These are phyloP conservation scores for Escallonia herrerae DNA, from an alignment of 129 eudicot genomes.

Conservation along the genomic window DNA sequence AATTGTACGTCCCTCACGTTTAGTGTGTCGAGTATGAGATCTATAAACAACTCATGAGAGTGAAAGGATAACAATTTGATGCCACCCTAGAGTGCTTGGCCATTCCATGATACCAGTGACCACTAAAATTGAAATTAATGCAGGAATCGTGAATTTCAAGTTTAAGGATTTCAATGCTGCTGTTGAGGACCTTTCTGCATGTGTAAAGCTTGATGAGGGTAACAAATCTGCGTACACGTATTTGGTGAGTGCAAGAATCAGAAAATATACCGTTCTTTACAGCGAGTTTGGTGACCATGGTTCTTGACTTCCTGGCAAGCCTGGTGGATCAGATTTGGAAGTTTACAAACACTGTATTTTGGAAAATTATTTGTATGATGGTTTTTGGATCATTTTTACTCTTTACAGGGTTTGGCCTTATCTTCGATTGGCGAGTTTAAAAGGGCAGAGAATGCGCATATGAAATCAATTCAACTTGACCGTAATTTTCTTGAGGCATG, in stretches of 20 bases:
- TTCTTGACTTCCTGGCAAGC: not conserved
- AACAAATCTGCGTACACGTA: slow-evolving; percentile 95
- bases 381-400: slow-evolving; percentile 8
- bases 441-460: slow-evolving; percentile 84
- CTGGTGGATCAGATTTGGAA: slow-evolving; percentile 3
- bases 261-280: slow-evolving; percentile 1
- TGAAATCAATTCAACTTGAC: slow-evolving; percentile 75
- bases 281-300: no score
- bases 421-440: slow-evolving; percentile 80
- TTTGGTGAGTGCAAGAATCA: slow-evolving; percentile 53
- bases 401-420: slow-evolving; percentile 68
- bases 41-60: no score
- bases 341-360: not conserved
- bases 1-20: not conserved
- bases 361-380: not conserved
- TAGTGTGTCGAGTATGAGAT: no score
- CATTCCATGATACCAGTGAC: not conserved
- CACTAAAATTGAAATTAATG: slow-evolving; percentile 21
- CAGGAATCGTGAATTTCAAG: slow-evolving; percentile 96
- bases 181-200: slow-evolving; percentile 73
- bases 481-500: slow-evolving; percentile 74
- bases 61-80: no score
- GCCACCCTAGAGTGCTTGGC: no score
- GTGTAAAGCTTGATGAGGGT: slow-evolving; percentile 72
- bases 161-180: slow-evolving; percentile 87